A percentile compares a stretch with the other conserved stretches of the same genome.
Evolutionary conservation across 2,329 filamentous ascomycete species (phyloP).

Genomic region (Colletotrichum graminicola): DNA sequence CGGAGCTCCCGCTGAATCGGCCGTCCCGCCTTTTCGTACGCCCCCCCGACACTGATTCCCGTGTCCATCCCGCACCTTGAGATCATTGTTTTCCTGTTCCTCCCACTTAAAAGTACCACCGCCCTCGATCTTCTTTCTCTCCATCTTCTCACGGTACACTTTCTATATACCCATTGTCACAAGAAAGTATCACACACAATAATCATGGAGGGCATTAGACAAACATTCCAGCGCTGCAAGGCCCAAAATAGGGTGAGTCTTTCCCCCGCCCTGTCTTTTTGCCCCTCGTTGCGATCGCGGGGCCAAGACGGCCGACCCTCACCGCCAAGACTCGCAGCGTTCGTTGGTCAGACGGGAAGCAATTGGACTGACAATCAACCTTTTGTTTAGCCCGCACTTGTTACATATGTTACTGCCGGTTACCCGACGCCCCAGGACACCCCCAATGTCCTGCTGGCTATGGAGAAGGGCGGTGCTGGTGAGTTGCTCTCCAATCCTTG

Average conservation of each 20-base stretch:
- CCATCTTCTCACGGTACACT: background rate
- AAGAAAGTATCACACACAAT: constrained; percentile 3
- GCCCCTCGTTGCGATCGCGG: constrained; percentile 46
- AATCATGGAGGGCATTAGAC: constrained; percentile 67
- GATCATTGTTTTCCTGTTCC: constrained; percentile 16
- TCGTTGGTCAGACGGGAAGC: background rate
- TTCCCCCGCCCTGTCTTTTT: constrained; percentile 26
- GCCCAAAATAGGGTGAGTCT: constrained; percentile 67
- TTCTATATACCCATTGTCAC: constrained; percentile 29
- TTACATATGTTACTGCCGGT: constrained; percentile 96
- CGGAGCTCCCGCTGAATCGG: constrained; percentile 26
- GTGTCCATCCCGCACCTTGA: constrained; percentile 20
- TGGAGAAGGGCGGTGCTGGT: constrained; percentile 95
- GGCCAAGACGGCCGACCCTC: constrained; percentile 11
- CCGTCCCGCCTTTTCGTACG: constrained; percentile 12
- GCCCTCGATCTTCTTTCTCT: constrained; percentile 12
- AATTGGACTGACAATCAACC: constrained; percentile 23
- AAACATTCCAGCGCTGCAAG: constrained; percentile 72
- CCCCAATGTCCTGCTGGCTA: constrained; percentile 83
- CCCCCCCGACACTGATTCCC: constrained; percentile 21
- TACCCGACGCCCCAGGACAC: constrained; percentile 88
- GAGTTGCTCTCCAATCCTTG: constrained; percentile 49
- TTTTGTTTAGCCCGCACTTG: constrained; percentile 76
- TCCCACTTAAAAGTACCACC: constrained; percentile 31
- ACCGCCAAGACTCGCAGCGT: constrained; percentile 6